Evolutionary conservation across 805 yeast species (phyloP), one percentile per base, ranked within the genome.

Genomic region (Candida verbasci): DNA sequence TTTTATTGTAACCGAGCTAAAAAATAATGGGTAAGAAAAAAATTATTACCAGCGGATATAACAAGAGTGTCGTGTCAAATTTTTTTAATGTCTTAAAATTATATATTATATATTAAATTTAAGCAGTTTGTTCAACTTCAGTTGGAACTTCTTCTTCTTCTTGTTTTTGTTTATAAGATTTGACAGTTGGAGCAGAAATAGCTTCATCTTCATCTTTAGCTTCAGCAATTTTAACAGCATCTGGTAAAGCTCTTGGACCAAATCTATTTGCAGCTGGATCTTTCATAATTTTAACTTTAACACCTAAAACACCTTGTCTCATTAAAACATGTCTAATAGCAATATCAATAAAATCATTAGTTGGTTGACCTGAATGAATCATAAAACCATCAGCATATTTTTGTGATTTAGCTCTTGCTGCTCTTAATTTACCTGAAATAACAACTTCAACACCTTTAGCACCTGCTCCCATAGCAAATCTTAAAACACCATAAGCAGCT

Each of bases 291-390:
- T 93, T 93, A 65, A 93, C 97, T 83, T 86, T 91, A 71, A 93
- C 83, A 83, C 98, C 98, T 68, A 93, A 82, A 54, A 93, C 97
- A 87, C 98, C 98, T 79, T 93, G 97, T 82, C 97, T 89, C 80
- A 93, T 84, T 70, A 93, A 80, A 62, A 91, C 97, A 91, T 93
- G 97, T 78, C 98, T 89, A 71, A 95, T 89, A 60, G 98, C 98
- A 68, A 81, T 75, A 75, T 93, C 98, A 68, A 93, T 93, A 84
- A 93, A 93, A 70, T 93, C 98, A 58, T 78, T 82, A 72, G 91
- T 93, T 76, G 98, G 98, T 80, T 93, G 98, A 86, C 98, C 98
- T 65, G 97, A 88, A 93, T 93, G 98, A 82, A 93, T 93, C 93
- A 93, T 86, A 96, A 93, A 93, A 81, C 98, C 98, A 71, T 91